These are phyloP conservation scores for Pezicula rhizophila DNA, from an alignment of 2,329 filamentous ascomycete species.

Conservation along the genomic window DNA sequence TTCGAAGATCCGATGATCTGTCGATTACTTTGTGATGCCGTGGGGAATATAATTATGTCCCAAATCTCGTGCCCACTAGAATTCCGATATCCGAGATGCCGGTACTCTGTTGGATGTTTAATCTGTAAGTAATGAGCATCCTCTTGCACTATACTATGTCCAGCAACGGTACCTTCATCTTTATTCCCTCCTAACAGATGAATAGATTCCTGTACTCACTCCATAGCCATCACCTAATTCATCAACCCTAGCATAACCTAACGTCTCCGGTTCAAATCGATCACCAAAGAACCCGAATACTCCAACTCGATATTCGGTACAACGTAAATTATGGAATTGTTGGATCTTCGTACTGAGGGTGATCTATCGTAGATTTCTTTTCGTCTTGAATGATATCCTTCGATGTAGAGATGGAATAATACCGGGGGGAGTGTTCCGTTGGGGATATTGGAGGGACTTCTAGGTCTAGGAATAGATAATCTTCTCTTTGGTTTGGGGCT, in stretches of 20 bases:
- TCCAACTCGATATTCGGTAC: background rate
- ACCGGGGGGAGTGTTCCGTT: background rate
- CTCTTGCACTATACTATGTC: constrained; percentile 41
- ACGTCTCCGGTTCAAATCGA: background rate
- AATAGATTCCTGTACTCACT: constrained; percentile 48
- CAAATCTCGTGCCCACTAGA: background rate
- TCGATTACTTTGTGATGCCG: background rate
- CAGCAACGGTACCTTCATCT: constrained; percentile 38
- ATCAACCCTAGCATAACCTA: background rate
- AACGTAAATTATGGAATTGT: background rate
- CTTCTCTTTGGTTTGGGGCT: background rate
- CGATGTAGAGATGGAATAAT: background rate
- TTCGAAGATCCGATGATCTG: background rate
- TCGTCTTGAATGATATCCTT: background rate
- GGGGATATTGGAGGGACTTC: background rate
- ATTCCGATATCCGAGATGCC: background rate
- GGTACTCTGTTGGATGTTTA: too few relatives aligned
- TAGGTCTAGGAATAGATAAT: background rate
- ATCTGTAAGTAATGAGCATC: constrained; percentile 20
- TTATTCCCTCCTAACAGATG: constrained; percentile 47
- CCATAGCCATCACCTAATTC: constrained; percentile 33
- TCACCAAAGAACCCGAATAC: background rate
- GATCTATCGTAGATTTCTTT: background rate
- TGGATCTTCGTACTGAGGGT: background rate
- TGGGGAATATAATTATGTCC: background rate